Conservation (phyloP, 192 early-diverging fungal genomes). For the Coemansia sp. region DNA sequence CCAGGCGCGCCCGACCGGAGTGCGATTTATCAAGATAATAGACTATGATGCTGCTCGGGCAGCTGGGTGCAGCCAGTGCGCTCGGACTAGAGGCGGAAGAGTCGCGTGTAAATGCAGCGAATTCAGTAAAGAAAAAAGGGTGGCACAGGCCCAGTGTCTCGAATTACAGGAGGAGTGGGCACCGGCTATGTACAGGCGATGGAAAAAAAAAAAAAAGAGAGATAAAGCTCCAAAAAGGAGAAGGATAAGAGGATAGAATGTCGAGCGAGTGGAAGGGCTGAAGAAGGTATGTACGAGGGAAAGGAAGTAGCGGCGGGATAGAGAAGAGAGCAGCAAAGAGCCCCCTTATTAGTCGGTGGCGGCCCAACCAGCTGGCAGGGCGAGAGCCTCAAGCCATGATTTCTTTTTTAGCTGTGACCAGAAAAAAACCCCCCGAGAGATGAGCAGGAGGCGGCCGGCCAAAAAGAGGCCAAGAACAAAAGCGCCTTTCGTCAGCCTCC, state of each 20-base stretch:
- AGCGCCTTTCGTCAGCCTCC: background rate
- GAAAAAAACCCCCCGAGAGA: background rate
- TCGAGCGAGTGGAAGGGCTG: background rate
- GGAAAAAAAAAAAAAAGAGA: background rate
- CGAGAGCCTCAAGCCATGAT: background rate
- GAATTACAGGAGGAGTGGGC: background rate
- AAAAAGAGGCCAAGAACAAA: background rate
- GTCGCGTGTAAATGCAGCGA: slow-evolving; percentile 1
- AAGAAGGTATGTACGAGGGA: slow-evolving; percentile 6
- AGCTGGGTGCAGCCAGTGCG: background rate
- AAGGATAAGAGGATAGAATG: background rate
- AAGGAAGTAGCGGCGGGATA: background rate
- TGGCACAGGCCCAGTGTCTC: background rate
- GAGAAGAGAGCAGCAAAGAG: background rate
- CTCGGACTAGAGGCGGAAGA: background rate
- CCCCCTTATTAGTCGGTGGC: background rate
- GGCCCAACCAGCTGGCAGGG: background rate
- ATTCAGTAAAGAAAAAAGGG: background rate
- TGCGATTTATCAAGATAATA: background rate
- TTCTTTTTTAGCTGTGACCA: background rate
- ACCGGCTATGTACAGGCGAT: background rate
- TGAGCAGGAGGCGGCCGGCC: background rate
- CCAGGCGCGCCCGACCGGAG: background rate
- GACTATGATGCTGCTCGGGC: slow-evolving; percentile 1
- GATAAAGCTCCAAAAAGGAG: background rate